Evolutionary conservation across 768 basidiomycete genomes (phyloP), one percentile per base, ranked within the genome.

Genomic region (Panaeolus papilionaceus): DNA sequence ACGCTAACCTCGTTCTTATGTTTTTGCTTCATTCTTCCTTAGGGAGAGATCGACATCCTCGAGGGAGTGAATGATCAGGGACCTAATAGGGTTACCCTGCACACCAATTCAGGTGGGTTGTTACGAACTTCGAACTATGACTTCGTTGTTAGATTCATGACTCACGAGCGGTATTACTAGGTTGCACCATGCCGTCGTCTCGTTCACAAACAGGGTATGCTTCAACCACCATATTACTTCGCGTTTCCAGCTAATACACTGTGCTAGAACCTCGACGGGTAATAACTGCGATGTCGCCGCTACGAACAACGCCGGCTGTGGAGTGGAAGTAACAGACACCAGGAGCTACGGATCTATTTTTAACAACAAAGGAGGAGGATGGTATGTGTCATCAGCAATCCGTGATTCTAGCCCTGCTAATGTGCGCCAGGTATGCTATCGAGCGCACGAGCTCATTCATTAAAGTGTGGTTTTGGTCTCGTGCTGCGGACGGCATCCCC

Each of bases 401-500:
- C 23, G 26, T n/a, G 37, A 47, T 44, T 7, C 23, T 62, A 28
- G 6, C 51, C 33, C 39, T 58, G n/a, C 12, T 38, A 33, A 64
- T 40, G 20, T 18, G 42, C 4, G 23, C 69, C 23, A 90, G 86
- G 85, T 90, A 83, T 75, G 90, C 89, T 0, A 79, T 90, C 72
- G 88, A 91, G 73, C 83, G 89, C 40, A 89, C 89, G 0, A 69
- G 76, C 26, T 72, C 73, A 4, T 86, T 82, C 73, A 87, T 92
- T 73, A 89, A 88, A 68, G 80, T 92, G 61, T 93, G 88, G 86
- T 92, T 91, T 79, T 93, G 89, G 89, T 80, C 88, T 0, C 82
- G 89, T 49, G 83, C 83, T 70, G 82, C 76, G 61, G 76, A 72
- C 2, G 74, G 70, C 38, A 83, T 87, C 33, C 89, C 89, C 2